Percentiles rank a stretch among this genome's conserved stretches.
phyloP scores from a whole-genome alignment of 805 yeast genomes.

The Diddensiella caesifluorescens region DNA sequence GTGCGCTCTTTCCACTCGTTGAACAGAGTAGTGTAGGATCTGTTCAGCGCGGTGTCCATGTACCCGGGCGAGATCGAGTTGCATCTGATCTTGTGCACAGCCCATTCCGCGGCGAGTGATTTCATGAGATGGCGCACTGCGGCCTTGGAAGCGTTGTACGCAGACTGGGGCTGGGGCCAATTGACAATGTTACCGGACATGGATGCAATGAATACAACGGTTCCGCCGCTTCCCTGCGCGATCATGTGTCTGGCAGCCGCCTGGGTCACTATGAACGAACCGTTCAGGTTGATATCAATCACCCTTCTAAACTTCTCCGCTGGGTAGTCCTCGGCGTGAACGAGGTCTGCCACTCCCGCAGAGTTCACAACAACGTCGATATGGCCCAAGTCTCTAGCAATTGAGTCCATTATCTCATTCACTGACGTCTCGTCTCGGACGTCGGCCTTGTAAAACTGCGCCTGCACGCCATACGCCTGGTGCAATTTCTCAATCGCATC shows the following conservation, averaged over 20 bases:
- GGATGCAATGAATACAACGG: conserved; percentile 60
- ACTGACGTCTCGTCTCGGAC: conserved; percentile 50
- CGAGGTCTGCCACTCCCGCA: conserved; percentile 65
- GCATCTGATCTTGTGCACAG: conserved; percentile 58
- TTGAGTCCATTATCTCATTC: conserved; percentile 45
- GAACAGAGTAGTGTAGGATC: conserved; percentile 47
- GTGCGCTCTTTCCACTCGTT: conserved; percentile 58
- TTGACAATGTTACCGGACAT: conserved; percentile 84
- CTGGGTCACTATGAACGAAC: conserved; percentile 61
- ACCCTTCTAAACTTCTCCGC: conserved; percentile 58
- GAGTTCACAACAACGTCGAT: conserved; percentile 55
- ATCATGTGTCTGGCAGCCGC: conserved; percentile 64
- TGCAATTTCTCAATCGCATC: conserved; percentile 54
- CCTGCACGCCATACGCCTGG: conserved; percentile 47
- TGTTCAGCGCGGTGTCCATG: conserved; percentile 64
- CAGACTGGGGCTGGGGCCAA: conserved; percentile 76
- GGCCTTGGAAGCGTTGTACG: conserved; percentile 71
- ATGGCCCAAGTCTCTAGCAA: conserved; percentile 50
- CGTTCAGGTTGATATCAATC: conserved; percentile 60
- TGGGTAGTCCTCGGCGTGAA: conserved; percentile 65
- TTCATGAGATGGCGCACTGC: conserved; percentile 62
- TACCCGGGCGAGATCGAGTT: conserved; percentile 67
- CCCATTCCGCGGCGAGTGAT: conserved; percentile 73
- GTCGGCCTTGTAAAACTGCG: conserved; percentile 61
- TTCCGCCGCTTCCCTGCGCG: conserved; percentile 48